Percentiles rank a stretch among this genome's conserved stretches.
Conservation (phyloP, 2,329 filamentous ascomycete species). For the Paracorniculantispora psalliotae region DNA sequence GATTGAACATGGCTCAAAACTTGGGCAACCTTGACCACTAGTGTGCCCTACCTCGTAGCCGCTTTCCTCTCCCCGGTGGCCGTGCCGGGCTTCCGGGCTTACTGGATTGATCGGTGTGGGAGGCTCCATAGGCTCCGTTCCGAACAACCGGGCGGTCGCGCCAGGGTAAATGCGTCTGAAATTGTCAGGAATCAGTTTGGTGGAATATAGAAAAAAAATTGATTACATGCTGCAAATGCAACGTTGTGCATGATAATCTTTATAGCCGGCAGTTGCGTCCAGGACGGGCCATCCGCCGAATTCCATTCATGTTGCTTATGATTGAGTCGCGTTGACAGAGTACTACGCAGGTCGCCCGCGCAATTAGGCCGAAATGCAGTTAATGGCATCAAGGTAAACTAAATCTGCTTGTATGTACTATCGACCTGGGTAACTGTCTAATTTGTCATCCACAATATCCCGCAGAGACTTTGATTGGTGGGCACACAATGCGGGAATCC, state of each 20-base stretch:
- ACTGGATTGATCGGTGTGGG: not conserved
- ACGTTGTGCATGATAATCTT: not conserved
- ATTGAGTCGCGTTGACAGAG: not conserved
- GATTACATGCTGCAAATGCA: not conserved
- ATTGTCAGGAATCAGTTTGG: not conserved
- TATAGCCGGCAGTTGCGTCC: not conserved
- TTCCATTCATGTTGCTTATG: not conserved
- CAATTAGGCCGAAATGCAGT: not conserved
- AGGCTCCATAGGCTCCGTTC: not conserved
- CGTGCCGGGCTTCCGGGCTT: not conserved
- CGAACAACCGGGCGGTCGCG: not conserved
- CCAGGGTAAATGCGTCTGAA: not conserved
- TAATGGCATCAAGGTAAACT: not conserved
- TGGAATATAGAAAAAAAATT: not conserved
- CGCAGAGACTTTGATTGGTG: not conserved
- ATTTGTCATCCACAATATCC: not conserved
- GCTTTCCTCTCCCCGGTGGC: not conserved
- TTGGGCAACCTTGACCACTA: not conserved
- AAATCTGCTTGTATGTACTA: not conserved
- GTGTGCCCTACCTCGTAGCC: not conserved
- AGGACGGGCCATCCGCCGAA: not conserved
- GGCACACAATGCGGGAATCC: not conserved
- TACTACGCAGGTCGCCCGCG: not conserved
- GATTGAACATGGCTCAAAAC: not conserved
- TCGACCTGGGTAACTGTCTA: not conserved